A percentile compares a stretch with the other conserved stretches of the same genome.
Conservation (phyloP, 176 grass and related monocot genomes). For the Cenchrus purpureus region DNA sequence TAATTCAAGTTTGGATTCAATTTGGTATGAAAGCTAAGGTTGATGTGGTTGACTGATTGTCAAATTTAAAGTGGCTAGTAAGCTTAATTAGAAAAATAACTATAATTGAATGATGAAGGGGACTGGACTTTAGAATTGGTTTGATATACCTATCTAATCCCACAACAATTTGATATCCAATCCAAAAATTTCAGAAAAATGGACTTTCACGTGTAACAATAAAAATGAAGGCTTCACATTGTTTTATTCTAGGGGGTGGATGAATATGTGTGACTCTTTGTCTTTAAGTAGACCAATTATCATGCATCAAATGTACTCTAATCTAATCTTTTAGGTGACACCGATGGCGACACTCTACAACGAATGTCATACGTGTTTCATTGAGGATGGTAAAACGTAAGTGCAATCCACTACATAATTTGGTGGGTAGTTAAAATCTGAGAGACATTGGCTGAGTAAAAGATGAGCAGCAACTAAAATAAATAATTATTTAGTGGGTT, state of each 20-base stretch:
- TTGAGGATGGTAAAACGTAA: not conserved
- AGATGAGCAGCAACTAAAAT: not conserved
- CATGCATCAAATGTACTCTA: not conserved
- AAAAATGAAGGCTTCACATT: no score
- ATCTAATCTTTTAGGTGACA: not conserved
- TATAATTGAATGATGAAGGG: not conserved
- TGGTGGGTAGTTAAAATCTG: not conserved
- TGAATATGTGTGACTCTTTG: not conserved
- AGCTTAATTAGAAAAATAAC: not conserved
- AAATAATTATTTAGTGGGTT: conserved; percentile 5
- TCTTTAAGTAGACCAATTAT: not conserved
- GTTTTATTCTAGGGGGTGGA: no score
- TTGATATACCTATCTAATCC: no score
- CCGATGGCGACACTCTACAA: not conserved
- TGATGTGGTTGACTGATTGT: not conserved
- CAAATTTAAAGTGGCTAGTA: not conserved
- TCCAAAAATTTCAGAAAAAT: not conserved
- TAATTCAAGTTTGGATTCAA: not conserved
- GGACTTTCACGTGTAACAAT: not conserved
- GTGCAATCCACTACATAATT: conserved; percentile 2
- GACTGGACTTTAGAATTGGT: not conserved
- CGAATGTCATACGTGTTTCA: not conserved
- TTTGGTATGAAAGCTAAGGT: not conserved
- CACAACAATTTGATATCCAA: no score
- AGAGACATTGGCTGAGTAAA: not conserved